Conservation (phyloP, 257 asterid species). For the Datura wrightii region DNA sequence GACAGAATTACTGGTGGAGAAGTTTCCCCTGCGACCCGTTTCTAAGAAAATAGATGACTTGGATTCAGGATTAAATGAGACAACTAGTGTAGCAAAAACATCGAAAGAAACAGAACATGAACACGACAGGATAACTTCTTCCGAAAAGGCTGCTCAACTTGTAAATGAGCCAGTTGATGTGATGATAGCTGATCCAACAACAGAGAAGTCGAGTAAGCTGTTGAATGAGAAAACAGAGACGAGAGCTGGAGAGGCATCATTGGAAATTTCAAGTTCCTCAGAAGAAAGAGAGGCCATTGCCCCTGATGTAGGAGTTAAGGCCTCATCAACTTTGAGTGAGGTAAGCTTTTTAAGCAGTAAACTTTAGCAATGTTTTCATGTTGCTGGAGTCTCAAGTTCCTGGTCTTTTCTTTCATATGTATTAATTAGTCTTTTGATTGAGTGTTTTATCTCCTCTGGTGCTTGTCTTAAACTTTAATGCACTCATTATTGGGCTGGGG, state of each 20-base stretch:
- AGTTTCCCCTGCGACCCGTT: constrained; percentile 69
- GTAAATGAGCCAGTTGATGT: constrained; percentile 35
- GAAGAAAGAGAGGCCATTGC: constrained; percentile 32
- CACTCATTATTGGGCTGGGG: not conserved
- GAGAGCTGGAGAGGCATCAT: constrained; percentile 37
- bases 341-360: constrained; percentile 36
- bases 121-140: constrained; percentile 35
- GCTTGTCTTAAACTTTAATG: constrained; percentile 10
- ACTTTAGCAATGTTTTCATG: not conserved
- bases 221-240: constrained; percentile 36
- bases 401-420: not conserved
- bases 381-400: constrained; percentile 25
- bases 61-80: constrained; percentile 47
- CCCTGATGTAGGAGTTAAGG: constrained; percentile 40
- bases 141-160: constrained; percentile 35
- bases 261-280: constrained; percentile 41
- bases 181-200: constrained; percentile 35
- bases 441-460: not conserved
- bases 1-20: constrained; percentile 64
- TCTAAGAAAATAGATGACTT: constrained; percentile 39
- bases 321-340: constrained; percentile 36
- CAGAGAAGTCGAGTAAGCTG: constrained; percentile 32
- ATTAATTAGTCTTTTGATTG: not conserved
- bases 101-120: constrained; percentile 38
- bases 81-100: constrained; percentile 37